Evolutionary conservation across 768 basidiomycete genomes (phyloP).

Genomic region (Russula foetens): DNA sequence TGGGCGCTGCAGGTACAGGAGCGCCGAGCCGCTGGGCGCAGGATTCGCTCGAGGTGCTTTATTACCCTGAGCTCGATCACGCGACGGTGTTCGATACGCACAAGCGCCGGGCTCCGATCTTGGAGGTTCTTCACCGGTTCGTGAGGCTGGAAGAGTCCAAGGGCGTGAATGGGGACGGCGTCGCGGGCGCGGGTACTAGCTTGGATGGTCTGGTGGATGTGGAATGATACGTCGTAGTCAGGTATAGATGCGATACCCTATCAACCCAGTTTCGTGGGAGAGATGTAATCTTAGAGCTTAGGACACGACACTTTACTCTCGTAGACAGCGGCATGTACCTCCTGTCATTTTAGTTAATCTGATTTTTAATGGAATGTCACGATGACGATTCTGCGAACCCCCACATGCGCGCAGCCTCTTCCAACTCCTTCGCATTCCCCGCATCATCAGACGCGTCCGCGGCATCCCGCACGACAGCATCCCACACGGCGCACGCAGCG

Average conservation of each 20-base stretch:
- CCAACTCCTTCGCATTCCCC: background rate
- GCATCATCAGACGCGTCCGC: background rate
- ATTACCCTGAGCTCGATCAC: slow-evolving; percentile 33
- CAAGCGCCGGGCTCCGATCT: slow-evolving; percentile 25
- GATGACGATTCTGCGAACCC: background rate
- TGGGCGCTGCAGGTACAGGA: background rate
- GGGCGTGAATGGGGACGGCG: background rate
- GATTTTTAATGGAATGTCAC: background rate
- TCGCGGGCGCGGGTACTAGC: background rate
- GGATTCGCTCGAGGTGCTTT: slow-evolving; percentile 33
- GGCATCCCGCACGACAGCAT: background rate
- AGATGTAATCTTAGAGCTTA: background rate
- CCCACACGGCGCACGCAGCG: slow-evolving; percentile 35
- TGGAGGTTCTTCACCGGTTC: slow-evolving; percentile 29
- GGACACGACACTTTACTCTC: background rate
- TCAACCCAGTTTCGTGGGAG: background rate
- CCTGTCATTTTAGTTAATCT: background rate
- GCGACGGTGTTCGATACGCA: slow-evolving; percentile 32
- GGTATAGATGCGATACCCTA: too few relatives aligned
- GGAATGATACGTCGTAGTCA: background rate
- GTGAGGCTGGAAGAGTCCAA: slow-evolving; percentile 11
- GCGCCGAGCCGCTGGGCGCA: slow-evolving; percentile 24
- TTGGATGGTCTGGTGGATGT: background rate
- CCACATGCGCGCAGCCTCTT: slow-evolving; percentile 1
- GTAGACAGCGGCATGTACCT: background rate